Base-by-base conservation (phyloP, 306 rosid genomes). In the Gastrolobium bilobum region DNA sequence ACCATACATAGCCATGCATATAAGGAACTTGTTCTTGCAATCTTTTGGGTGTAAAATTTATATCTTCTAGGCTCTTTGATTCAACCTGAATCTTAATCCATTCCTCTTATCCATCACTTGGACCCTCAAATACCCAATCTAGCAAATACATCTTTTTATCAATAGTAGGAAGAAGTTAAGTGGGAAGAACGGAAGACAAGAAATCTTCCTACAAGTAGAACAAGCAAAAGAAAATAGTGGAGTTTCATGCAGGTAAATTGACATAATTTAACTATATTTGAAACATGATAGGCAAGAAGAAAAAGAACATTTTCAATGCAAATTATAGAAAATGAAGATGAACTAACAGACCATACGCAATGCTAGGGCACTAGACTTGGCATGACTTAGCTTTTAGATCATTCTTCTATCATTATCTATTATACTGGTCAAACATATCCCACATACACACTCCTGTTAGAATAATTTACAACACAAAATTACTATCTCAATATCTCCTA, bases 341-440 rank as follows among this genome's bases (percentile, higher is more conserved):
- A 54, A 43, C 11, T 54, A 48, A 46, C 68, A 77, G 31, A 42
- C 57, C 65, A 71, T 11, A 6, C 34, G 75, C 65, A 56, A 65
- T 76, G 69, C 69, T 71, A 70, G 35, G 8, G 70, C 63, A 48
- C 44, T 71, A 66, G 57, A 64, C 46, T 30, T 71, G 50, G 61
- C 69, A 85, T 78, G 70, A 37, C 66, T 74, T 37, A 68, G 57
- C 68, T 47, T 54, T 63, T 40, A 14, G 26, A 63, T 71, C 26
- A 77, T 63, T 51, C 69, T 56, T 29, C 48, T 10, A 39, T 37
- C 13, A 34, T 10, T 62, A 53, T 39, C 57, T 33, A 73, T 35
- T 44, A 68, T 73, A 37, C 13, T 31, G 56, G 64, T 42, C 33
- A 40, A 40, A 66, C 71, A 65, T 13, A 76, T 71, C 64, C 11